Conservation (phyloP, 2,329 filamentous ascomycete species). For the Ascochyta clinopodiicola region DNA sequence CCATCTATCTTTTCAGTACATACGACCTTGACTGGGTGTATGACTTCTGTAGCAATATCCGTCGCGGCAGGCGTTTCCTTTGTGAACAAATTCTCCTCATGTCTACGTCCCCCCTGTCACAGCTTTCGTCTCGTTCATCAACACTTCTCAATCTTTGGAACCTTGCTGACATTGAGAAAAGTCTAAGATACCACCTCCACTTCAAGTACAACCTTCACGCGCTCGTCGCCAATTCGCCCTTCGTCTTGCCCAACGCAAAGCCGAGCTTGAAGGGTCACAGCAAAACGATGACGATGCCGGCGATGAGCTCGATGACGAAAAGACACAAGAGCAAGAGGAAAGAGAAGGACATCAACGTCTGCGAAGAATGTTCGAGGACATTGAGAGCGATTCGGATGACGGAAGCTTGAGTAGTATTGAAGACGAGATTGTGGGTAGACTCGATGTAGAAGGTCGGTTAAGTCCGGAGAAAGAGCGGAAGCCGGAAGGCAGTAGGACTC, state of each 20-base stretch:
- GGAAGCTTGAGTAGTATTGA: slow-evolving; percentile 17
- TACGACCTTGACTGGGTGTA: slow-evolving; percentile 38
- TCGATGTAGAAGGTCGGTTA: slow-evolving; percentile 7
- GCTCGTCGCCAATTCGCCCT: slow-evolving; percentile 91
- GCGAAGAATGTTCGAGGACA: slow-evolving; percentile 43
- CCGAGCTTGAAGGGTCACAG: slow-evolving; percentile 30
- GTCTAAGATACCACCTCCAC: slow-evolving; percentile 56
- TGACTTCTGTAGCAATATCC: slow-evolving; percentile 43
- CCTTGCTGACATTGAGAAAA: slow-evolving; percentile 54
- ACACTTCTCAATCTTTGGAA: neutral
- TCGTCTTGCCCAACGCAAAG: slow-evolving; percentile 67
- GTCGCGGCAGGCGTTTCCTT: slow-evolving; percentile 27
- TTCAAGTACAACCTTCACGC: slow-evolving; percentile 85
- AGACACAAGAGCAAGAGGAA: slow-evolving; percentile 36
- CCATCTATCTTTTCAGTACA: slow-evolving; percentile 27
- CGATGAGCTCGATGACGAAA: slow-evolving; percentile 19
- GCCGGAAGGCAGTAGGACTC: neutral
- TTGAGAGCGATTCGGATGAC: slow-evolving; percentile 42
- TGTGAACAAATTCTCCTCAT: slow-evolving; percentile 5
- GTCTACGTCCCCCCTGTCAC: neutral
- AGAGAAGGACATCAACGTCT: slow-evolving; percentile 44
- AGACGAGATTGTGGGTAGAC: slow-evolving; percentile 14
- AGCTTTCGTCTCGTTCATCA: slow-evolving; percentile 14
- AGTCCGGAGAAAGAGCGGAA: slow-evolving; percentile 9
- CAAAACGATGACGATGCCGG: slow-evolving; percentile 25